Percentiles rank a stretch among this genome's conserved stretches.
Conservation (phyloP, 192 early-diverging fungal species). For the Funneliformis geosporum region DNA sequence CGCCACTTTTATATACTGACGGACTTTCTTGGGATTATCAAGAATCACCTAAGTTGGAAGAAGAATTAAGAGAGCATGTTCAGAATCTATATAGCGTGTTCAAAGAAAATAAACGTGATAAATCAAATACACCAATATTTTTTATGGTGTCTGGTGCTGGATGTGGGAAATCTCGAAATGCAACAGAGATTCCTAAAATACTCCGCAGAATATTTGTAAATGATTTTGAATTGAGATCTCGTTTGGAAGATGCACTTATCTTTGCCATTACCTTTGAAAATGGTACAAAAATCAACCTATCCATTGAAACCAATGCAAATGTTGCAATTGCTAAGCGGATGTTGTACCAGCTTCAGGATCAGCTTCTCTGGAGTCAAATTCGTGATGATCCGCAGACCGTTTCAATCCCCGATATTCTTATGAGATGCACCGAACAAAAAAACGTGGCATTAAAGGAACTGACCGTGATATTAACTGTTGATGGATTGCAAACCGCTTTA, state of each 20-base stretch:
- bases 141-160: constrained; percentile 13
- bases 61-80: neutral
- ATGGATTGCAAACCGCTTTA: constrained; percentile 10
- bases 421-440: neutral
- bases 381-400: neutral
- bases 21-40: constrained; percentile 24
- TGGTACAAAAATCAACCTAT: neutral
- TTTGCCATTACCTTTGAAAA: constrained; percentile 5
- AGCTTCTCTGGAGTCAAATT: neutral
- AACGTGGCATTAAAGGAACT: neutral
- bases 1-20: neutral
- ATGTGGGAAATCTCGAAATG: constrained; percentile 9
- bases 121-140: neutral
- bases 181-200: neutral
- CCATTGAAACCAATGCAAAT: neutral
- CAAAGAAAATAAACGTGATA: too few relatives aligned
- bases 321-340: neutral
- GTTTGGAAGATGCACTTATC: neutral
- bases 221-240: neutral
- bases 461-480: neutral
- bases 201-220: neutral
- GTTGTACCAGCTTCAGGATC: neutral
- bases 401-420: neutral
- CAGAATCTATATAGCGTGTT: too few relatives aligned
- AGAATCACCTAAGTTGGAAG: neutral